Evolutionary conservation across 306 rosid genomes (phyloP), one percentile per base, ranked within the genome.

Genomic region (Carpinus fangiana): DNA sequence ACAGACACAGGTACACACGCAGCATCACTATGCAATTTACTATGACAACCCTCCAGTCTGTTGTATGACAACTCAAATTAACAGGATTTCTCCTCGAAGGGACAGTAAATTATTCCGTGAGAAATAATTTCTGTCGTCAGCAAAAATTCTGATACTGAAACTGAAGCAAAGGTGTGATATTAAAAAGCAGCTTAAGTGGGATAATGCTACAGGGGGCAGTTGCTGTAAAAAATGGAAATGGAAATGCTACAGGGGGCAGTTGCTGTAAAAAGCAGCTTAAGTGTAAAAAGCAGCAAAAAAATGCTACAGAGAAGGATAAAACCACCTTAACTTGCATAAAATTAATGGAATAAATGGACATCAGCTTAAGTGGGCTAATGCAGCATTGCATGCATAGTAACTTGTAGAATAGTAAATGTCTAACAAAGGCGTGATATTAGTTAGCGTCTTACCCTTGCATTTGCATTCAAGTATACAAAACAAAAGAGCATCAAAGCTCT

Each of bases 401-500:
- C 7, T 62, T 8, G 70, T 59, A 56, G 10, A 64, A 60, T 51
- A 73, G 17, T 41, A 68, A 78, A 82, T 20, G 67, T 76, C 48
- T 4, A 8, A 72, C 8, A 38, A 75, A 76, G 5, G 45, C 6
- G 45, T 41, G 45, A 41, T 41, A 41, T 81, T 68, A 36, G 11
- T 17, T 68, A 36, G 11, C 10, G 20, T 12, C 79, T 80, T 87
- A 89, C 97, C 90, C 90, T 92, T 5, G 90, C 87, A 83, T 82
- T 81, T 52, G 89, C 84, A 61, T 94, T 75, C 87, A 82, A 88
- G 85, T 88, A 61, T 16, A 83, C 84, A 76, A 85, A 79, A 78
- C 98, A 94, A 73, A 94, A 90, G 23, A 94, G 92, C 82, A 83
- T 60, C 45, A 94, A 91, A n/a, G 89, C 98, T 80, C 87, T 87